Base-by-base conservation (phyloP, 2,329 filamentous ascomycete species). In the Pseudocercospora fuligena region DNA sequence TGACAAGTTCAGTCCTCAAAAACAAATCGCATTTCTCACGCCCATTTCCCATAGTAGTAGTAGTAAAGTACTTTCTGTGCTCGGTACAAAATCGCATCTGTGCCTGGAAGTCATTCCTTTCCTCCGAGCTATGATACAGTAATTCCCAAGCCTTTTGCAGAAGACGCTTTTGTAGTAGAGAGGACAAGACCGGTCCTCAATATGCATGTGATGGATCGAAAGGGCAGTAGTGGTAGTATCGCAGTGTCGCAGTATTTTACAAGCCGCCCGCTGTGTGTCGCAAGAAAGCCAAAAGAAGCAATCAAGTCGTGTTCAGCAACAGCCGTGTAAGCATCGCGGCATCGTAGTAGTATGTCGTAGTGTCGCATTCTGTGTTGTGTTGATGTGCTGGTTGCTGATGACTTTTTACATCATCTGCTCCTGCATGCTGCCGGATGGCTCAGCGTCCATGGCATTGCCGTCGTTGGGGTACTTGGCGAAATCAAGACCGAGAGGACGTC, bases 401-500 rank as follows among this genome's bases (percentile, higher is more conserved):
- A 67, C 49, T 63, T 36, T 65, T 71, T 76, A 98, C 94, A 98
- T 97, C 82, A 98, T 97, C 84, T 98, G 94, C 78, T 98, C 94
- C 81, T 98, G 95, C n/a, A 93, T 97, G 77, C 97, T 82, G 60
- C 85, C 80, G 27, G 84, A 83, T 46, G 82, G 88, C 70, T 92
- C 88, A 36, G 90, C 92, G 72, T 97, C 94, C 93, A 97, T 97
- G 73, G 84, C 86, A 70, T 94, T 80, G 59, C 85, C 85, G 47
- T 87, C 84, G 77, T 90, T 94, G 71, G 92, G 84, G 81, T 98
- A 98, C 81, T 95, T 96, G 83, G 97, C 94, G 77, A 92, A 98
- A 79, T 90, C 94, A 76, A 99, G 86, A 65, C 94, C 93, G 67
- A 99, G 89, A 74, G 95, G 95, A 72, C 95, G 93, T 63, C 94